These are phyloP conservation scores for Saitozyma podzolica DNA, from an alignment of 768 basidiomycete species.

Conservation along the genomic window DNA sequence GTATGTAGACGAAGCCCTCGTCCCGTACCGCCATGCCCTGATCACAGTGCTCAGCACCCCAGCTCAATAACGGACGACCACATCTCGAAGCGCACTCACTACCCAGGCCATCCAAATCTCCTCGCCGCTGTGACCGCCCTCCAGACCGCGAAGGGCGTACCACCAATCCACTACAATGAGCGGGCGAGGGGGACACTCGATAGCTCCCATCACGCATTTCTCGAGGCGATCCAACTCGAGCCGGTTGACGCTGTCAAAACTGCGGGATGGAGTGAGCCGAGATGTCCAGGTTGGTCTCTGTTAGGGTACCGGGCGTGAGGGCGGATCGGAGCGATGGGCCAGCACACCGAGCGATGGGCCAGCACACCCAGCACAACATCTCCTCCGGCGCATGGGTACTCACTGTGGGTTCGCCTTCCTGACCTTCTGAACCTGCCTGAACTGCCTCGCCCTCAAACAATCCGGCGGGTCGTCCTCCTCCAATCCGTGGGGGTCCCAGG, in stretches of 20 bases:
- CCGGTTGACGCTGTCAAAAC: not conserved
- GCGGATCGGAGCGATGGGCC: too few relatives aligned
- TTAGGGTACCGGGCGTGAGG: not conserved
- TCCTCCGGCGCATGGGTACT: constrained; percentile 3
- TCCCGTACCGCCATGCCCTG: not conserved
- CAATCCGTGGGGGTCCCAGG: too few relatives aligned
- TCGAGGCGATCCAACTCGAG: not conserved
- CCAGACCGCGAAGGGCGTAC: constrained; percentile 25
- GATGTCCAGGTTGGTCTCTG: not conserved
- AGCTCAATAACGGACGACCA: too few relatives aligned
- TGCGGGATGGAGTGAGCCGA: not conserved
- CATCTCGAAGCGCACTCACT: constrained; percentile 6
- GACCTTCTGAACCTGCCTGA: constrained; percentile 28
- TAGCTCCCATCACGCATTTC: constrained; percentile 1
- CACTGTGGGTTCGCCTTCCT: constrained; percentile 23
- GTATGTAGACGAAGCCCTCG: not conserved
- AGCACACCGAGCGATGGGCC: too few relatives aligned
- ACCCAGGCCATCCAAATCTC: constrained; percentile 25
- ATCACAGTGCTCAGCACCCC: not conserved
- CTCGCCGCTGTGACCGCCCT: constrained; percentile 27
- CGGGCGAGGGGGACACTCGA: constrained; percentile 24
- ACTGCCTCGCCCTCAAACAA: constrained; percentile 34
- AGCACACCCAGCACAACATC: too few relatives aligned
- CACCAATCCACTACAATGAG: constrained; percentile 34
- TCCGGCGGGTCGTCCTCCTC: constrained; percentile 21